Conservation (phyloP, 2,329 filamentous ascomycete species). For the Escovopsis sp. region DNA sequence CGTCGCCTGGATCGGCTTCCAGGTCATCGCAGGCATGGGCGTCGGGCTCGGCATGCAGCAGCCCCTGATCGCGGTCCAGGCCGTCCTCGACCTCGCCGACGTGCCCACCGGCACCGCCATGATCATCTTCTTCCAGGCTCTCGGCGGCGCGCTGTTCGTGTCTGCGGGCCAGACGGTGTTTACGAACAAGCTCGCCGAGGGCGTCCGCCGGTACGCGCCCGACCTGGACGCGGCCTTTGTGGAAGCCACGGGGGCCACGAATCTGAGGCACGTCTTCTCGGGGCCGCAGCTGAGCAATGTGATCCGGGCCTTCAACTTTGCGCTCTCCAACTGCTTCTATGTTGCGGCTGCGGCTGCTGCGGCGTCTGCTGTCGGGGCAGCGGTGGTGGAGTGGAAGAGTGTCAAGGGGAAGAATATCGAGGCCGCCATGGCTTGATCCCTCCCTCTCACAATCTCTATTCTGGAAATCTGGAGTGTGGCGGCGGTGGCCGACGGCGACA, state of each 20-base stretch:
- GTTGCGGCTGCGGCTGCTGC: slow-evolving; percentile 29
- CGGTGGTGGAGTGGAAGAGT: slow-evolving; percentile 38
- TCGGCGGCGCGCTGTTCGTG: slow-evolving; percentile 28
- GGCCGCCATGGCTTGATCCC: slow-evolving; percentile 7
- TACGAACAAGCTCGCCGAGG: slow-evolving; percentile 18
- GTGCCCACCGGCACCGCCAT: slow-evolving; percentile 2
- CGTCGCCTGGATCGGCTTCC: slow-evolving; percentile 12
- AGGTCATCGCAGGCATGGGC: slow-evolving; percentile 28
- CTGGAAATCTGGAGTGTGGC: not conserved
- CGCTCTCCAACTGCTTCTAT: slow-evolving; percentile 27
- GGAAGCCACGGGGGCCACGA: not conserved
- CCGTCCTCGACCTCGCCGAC: slow-evolving; percentile 2
- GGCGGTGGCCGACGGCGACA: too few relatives aligned
- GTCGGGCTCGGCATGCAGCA: slow-evolving; percentile 28
- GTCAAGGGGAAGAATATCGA: slow-evolving; percentile 38
- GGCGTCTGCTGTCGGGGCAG: slow-evolving; percentile 26
- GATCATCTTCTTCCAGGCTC: slow-evolving; percentile 21
- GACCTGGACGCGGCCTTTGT: not conserved
- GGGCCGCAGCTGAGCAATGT: not conserved
- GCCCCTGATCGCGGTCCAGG: slow-evolving; percentile 29
- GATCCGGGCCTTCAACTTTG: slow-evolving; percentile 13
- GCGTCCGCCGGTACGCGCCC: slow-evolving; percentile 8
- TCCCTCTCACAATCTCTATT: not conserved
- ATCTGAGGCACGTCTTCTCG: not conserved
- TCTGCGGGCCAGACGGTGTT: slow-evolving; percentile 26